These are phyloP conservation scores for Citrus sp. DNA, from an alignment of 345 rosid species.

Conservation along the genomic window DNA sequence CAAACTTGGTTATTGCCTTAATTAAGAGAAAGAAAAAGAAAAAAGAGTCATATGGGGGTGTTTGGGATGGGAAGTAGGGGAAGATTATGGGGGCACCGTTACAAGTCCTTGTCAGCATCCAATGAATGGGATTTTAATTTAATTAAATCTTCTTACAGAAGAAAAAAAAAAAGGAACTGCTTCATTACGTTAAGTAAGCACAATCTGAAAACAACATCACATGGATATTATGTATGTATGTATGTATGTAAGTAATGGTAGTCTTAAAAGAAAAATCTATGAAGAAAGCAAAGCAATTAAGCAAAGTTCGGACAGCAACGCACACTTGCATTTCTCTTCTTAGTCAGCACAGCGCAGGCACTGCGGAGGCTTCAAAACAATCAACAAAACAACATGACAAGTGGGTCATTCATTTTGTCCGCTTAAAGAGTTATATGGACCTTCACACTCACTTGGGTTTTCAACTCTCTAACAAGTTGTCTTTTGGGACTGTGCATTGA, in stretches of 20 bases:
- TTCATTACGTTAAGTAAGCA: not conserved
- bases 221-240: not conserved
- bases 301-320: not conserved
- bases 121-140: not conserved
- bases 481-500: not conserved
- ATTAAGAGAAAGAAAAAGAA: slow-evolving; percentile 17
- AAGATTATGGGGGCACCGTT: slow-evolving; percentile 4
- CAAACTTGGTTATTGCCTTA: not conserved
- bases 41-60: not conserved
- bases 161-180: not conserved
- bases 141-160: not conserved
- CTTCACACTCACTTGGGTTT: not conserved
- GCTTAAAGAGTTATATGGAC: not conserved
- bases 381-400: not conserved
- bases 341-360: not conserved
- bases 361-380: not conserved
- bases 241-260: not conserved
- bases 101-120: slow-evolving; percentile 5
- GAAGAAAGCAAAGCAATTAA: not conserved
- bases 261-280: not conserved
- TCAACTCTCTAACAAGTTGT: not conserved
- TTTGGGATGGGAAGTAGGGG: not conserved
- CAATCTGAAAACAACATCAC: not conserved
- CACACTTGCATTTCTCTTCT: not conserved
- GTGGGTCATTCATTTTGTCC: not conserved